Percentiles rank a stretch among this genome's conserved stretches.
Conservation (phyloP, 345 rosid genomes). For the Abelmoschus esculentus region DNA sequence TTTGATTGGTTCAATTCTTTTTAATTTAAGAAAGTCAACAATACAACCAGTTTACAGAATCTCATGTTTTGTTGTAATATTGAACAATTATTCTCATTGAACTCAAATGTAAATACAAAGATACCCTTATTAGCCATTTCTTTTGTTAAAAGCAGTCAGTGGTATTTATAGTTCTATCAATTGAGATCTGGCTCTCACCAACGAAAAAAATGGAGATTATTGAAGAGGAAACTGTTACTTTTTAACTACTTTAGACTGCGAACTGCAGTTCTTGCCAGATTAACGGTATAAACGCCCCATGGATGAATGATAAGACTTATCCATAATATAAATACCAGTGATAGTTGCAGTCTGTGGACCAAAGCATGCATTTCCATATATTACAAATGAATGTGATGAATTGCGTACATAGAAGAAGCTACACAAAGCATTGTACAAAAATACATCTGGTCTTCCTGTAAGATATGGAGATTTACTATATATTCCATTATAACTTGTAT, state of each 20-base stretch:
- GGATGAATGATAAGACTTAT: not conserved
- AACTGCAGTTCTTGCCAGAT: not conserved
- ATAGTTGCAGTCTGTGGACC: no score
- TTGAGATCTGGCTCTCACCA: not conserved
- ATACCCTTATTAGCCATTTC: not conserved
- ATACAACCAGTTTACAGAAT: not conserved
- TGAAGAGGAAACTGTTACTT: not conserved
- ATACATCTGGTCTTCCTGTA: not conserved
- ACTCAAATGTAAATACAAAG: not conserved
- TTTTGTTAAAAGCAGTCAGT: not conserved
- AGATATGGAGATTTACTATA: not conserved
- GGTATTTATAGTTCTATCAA: not conserved
- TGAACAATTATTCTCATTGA: not conserved
- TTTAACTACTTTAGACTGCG: not conserved
- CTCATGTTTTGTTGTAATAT: not conserved
- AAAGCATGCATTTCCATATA: not conserved
- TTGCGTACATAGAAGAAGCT: slow-evolving; percentile 7
- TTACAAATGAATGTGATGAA: slow-evolving; percentile 6
- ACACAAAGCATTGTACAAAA: slow-evolving; percentile 13
- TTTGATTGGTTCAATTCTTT: not conserved
- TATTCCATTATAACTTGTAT: not conserved
- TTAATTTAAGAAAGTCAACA: not conserved
- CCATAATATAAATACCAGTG: no score
- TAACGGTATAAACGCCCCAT: not conserved
- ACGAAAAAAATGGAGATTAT: not conserved